Conservation (phyloP, 2,329 filamentous ascomycete species). For the Hymenoscyphus linearis region DNA sequence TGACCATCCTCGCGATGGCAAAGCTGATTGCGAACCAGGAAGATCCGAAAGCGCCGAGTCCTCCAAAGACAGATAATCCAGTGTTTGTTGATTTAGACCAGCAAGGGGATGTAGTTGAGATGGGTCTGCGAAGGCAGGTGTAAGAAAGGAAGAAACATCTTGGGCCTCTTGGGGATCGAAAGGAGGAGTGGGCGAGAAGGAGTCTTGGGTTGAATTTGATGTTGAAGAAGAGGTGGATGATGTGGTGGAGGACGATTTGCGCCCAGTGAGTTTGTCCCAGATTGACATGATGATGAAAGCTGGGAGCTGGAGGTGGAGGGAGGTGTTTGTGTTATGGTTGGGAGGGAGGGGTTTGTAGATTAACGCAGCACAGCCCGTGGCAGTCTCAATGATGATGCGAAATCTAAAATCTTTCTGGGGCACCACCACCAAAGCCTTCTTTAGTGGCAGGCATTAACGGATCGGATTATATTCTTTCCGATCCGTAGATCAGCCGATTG, state of each 20-base stretch:
- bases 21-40: conserved; percentile 77
- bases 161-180: conserved; percentile 70
- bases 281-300: conserved; percentile 35
- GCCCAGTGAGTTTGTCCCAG: conserved; percentile 35
- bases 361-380: not conserved
- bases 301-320: not conserved
- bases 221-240: conserved; percentile 13
- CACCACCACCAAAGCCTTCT: not conserved
- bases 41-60: conserved; percentile 84
- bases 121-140: conserved; percentile 75
- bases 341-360: not conserved
- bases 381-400: conserved; percentile 10
- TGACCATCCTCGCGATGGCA: conserved; percentile 94
- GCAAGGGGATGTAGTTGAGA: conserved; percentile 87
- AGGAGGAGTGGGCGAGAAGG: conserved; percentile 43
- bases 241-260: conserved; percentile 32
- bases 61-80: conserved; percentile 93
- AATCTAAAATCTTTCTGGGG: conserved; percentile 3
- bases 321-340: not conserved
- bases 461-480: not conserved
- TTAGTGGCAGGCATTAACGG: not conserved
- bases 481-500: not conserved
- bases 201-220: conserved; percentile 32
- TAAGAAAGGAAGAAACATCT: conserved; percentile 84
- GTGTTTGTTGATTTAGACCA: conserved; percentile 83